phyloP scores from a whole-genome alignment of 2,329 filamentous ascomycete species.

The Acrodontium crateriforme region DNA sequence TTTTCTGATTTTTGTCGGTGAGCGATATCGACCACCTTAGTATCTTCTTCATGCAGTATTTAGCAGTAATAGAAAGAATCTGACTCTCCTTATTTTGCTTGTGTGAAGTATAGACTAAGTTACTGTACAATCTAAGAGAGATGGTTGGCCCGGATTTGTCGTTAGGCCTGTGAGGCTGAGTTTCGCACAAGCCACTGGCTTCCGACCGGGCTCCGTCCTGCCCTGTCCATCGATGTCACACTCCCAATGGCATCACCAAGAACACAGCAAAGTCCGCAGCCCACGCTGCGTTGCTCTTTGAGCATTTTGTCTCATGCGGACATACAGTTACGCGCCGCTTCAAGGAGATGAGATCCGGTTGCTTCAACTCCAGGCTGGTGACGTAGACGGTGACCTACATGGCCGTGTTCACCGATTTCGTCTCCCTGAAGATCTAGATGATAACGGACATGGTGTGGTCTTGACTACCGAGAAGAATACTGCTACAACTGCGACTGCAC shows the following conservation, averaged over 20 bases:
- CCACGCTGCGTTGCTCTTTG: background rate
- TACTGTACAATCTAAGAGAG: too few species aligned
- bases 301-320: constrained; percentile 2
- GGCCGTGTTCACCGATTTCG: constrained; percentile 3
- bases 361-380: constrained; percentile 2
- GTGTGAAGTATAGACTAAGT: too few species aligned
- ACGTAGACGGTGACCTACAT: constrained; percentile 1
- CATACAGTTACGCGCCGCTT: constrained; percentile 3
- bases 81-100: too few species aligned
- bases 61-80: too few species aligned
- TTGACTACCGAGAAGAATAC: constrained; percentile 1
- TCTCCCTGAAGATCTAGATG: constrained; percentile 3
- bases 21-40: too few species aligned
- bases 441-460: constrained; percentile 1
- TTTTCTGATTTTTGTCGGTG: too few species aligned
- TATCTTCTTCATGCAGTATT: too few species aligned
- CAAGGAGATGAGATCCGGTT: constrained; percentile 4
- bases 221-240: too few species aligned
- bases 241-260: background rate
- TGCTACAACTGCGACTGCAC: too few species aligned
- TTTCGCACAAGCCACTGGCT: background rate
- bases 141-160: background rate
- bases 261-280: background rate
- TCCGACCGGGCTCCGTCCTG: too few species aligned
- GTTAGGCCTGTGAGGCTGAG: background rate